Evolutionary conservation across 257 asterid species (phyloP), one percentile per base, ranked within the genome.

Genomic region (Petunia axillaris): DNA sequence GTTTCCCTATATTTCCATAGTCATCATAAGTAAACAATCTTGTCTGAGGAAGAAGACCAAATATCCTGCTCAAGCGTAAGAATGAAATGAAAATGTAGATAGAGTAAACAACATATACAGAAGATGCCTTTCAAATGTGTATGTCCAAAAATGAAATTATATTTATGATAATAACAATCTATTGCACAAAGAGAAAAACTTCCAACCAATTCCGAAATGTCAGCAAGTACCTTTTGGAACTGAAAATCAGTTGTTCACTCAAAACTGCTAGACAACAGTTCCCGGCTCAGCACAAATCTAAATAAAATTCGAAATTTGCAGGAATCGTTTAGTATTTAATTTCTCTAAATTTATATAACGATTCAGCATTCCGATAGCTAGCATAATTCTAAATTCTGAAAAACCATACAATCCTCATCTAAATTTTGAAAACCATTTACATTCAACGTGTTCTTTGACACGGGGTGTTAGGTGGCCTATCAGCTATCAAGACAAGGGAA

Each of bases 371-470:
- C 43, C 13, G 14, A 41, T 41, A 67, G 38, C 75, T 67, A 67
- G 46, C 38, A 8, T 3, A 37, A 37, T 43, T 64, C 46, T 10
- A 62, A 11, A 35, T 62, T 35, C 36, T 10, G 9, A 62, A 62
- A 62, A 62, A 62, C 67, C 15, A 59, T 16, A 59, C 25, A 59
- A 59, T 16, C 39, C 25, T 59, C 65, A 62, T 62, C 14, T 62
- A 62, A 62, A 62, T 35, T 62, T 64, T 64, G 70, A 64, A 64
- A 64, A 64, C 68, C 70, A 64, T 37, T 16, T 64, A 46, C 46
- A 37, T 15, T 62, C 16, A 64, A 64, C 16, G 37, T 64, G 46
- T 39, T 65, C 38, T 65, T 67, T 67, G 75, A 64, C 50, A 39
- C 15, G 6, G 5, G 6, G 5, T 66, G 53, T 66, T 40, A 6